phyloP scores from a whole-genome alignment of 805 yeast species.

The Starmerella stellata region DNA sequence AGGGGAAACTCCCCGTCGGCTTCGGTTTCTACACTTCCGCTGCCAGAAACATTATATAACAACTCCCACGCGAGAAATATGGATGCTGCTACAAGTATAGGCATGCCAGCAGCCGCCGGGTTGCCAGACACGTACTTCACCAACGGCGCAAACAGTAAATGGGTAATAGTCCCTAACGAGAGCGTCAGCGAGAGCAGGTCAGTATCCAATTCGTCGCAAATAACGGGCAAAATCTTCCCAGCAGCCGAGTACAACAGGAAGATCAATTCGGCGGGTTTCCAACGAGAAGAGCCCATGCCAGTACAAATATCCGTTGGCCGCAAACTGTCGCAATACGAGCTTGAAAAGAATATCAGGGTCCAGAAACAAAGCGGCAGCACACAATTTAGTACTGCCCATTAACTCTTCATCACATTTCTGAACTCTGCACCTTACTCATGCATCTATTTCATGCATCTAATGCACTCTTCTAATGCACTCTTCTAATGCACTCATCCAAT shows the following conservation, averaged over 20 bases:
- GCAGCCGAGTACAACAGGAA: conserved; percentile 18
- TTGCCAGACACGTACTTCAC: neutral
- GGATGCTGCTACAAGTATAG: too few species aligned
- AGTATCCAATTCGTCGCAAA: conserved; percentile 17
- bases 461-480: too few species aligned
- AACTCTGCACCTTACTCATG: too few species aligned
- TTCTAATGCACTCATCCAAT: too few species aligned
- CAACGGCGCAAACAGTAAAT: conserved; percentile 3
- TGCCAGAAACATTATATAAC: neutral
- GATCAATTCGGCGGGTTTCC: conserved; percentile 18
- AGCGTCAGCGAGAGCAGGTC: conserved; percentile 14
- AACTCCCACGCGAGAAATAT: too few species aligned
- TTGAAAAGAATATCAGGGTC: too few species aligned
- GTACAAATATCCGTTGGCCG: conserved; percentile 4
- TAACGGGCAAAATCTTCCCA: conserved; percentile 14
- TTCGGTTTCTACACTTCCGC: neutral
- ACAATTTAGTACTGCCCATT: too few species aligned
- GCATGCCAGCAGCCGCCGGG: too few species aligned
- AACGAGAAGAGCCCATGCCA: conserved; percentile 17
- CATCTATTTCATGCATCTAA: too few species aligned
- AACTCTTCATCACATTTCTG: too few species aligned
- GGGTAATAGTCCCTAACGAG: conserved; percentile 12
- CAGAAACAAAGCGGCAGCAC: too few species aligned
- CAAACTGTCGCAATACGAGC: conserved; percentile 12
- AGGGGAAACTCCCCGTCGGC: neutral